Evolutionary conservation across 73 alveolate genomes (phyloP).

Genomic region (Stentor coeruleus): DNA sequence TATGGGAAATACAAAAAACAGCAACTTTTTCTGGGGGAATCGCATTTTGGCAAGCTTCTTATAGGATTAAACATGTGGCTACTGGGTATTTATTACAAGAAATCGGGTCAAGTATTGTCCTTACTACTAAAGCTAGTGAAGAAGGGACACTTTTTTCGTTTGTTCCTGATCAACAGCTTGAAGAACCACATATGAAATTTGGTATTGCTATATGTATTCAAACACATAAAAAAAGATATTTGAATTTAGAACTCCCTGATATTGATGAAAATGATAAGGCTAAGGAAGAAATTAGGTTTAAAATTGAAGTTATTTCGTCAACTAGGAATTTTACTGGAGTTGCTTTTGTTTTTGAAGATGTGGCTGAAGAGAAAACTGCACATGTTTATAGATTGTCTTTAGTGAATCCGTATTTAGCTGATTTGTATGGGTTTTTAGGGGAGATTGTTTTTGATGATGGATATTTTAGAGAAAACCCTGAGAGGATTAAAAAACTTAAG

Average conservation of each 20-base stretch:
- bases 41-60: background rate
- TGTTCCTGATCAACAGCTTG: background rate
- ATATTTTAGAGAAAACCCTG: background rate
- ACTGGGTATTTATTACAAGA: background rate
- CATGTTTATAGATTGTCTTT: background rate
- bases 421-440: background rate
- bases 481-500: background rate
- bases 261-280: too few relatives aligned
- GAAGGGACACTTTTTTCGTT: background rate
- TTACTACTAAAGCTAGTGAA: background rate
- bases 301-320: background rate
- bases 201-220: background rate
- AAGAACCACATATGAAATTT: background rate
- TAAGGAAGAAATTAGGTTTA: background rate
- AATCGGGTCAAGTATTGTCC: background rate
- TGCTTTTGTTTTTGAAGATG: conserved; percentile 19
- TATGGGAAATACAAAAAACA: conserved; percentile 12
- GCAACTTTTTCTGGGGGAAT: conserved; percentile 7
- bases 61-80: conserved; percentile 4
- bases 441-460: background rate
- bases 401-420: background rate
- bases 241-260: background rate
- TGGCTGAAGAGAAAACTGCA: conserved; percentile 18
- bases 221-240: background rate
- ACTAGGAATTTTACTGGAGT: background rate